Evolutionary conservation across 1,284 basidiomycete genomes (phyloP).

Genomic region (Cutaneotrichosporon cavernicola): DNA sequence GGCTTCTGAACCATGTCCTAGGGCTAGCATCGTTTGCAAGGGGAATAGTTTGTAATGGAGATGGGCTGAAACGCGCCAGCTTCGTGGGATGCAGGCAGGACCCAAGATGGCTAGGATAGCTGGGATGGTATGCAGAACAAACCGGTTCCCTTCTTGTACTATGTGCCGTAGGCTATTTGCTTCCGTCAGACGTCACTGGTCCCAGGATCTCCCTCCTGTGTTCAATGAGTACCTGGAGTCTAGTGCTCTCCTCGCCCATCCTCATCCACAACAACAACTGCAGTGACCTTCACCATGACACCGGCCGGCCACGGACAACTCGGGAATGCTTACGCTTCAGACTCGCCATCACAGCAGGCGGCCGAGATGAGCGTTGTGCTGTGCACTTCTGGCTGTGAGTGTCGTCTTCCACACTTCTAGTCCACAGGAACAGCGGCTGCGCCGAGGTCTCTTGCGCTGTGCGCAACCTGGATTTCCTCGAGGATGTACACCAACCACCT

Average conservation of each 20-base stretch:
- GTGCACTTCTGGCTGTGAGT: slow-evolving; percentile 57
- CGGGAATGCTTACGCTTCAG: slow-evolving; percentile 25
- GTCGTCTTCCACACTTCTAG: background rate
- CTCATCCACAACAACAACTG: background rate
- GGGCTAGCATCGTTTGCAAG: background rate
- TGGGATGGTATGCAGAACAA: background rate
- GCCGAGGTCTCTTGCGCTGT: background rate
- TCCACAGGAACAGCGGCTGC: background rate
- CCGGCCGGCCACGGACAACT: slow-evolving; percentile 2
- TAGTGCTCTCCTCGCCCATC: background rate
- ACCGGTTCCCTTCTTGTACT: background rate
- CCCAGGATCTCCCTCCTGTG: background rate
- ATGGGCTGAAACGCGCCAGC: background rate
- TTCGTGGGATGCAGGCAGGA: background rate
- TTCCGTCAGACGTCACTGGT: background rate
- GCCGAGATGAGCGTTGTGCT: slow-evolving; percentile 59
- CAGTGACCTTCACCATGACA: background rate
- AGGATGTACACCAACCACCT: background rate
- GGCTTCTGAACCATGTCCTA: no score
- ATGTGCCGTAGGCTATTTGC: background rate
- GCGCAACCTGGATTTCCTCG: background rate
- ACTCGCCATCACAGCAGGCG: slow-evolving; percentile 36
- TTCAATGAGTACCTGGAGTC: background rate
- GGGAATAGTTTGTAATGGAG: background rate
- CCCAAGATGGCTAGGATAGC: background rate